These are phyloP conservation scores for Russula foetens DNA, from an alignment of 768 basidiomycete species.

Conservation along the genomic window DNA sequence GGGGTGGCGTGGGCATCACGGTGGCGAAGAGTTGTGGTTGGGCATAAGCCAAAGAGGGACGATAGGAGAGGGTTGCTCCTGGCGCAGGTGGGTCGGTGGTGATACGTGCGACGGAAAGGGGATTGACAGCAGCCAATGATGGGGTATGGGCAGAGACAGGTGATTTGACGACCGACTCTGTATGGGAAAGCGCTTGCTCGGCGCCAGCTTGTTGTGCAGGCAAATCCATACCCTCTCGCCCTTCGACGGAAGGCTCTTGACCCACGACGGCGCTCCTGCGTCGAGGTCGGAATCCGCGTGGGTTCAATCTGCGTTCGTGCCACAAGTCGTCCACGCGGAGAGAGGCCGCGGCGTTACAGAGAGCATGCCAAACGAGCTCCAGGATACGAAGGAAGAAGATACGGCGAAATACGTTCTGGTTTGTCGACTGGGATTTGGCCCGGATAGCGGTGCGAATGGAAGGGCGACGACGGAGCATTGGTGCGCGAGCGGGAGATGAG, in stretches of 20 bases:
- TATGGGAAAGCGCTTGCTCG: not conserved
- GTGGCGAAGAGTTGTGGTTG: not conserved
- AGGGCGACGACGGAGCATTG: not conserved
- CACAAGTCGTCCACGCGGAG: conserved; percentile 22
- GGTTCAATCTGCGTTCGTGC: conserved; percentile 7
- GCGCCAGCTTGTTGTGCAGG: not conserved
- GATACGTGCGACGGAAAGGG: not conserved
- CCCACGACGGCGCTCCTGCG: not conserved
- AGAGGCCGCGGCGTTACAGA: conserved; percentile 56
- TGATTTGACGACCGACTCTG: not conserved
- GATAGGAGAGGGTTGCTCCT: not conserved
- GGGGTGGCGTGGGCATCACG: conserved; percentile 13
- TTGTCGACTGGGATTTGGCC: conserved; percentile 5
- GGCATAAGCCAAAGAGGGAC: not conserved
- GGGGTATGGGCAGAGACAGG: not conserved
- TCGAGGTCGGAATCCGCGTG: not conserved
- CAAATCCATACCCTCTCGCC: not conserved
- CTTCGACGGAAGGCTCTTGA: not conserved
- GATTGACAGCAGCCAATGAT: not conserved
- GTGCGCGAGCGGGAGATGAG: conserved; percentile 18
- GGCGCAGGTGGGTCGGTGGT: not conserved
- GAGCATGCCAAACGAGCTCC: conserved; percentile 57
- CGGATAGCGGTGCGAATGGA: conserved; percentile 14
- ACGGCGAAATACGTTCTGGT: conserved; percentile 31
- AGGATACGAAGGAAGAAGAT: conserved; percentile 68